Evolutionary conservation across 1,284 basidiomycete species (phyloP).

Genomic region (Mrakiaceae sp.): DNA sequence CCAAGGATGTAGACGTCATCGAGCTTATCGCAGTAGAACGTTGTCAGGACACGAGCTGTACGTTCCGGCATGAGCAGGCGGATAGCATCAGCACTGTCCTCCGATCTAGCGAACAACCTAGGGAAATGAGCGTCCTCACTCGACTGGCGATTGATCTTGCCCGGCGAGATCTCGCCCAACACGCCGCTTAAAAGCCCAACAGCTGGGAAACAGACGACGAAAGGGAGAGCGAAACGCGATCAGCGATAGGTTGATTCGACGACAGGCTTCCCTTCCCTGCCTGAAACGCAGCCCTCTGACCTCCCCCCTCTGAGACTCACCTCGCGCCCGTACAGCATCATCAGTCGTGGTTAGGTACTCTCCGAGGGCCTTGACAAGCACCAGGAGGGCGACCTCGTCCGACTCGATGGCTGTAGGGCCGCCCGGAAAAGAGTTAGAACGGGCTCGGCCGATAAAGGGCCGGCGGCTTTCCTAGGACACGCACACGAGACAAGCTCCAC

Average conservation of each 20-base stretch:
- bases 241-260: background rate
- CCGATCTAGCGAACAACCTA: background rate
- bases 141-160: constrained; percentile 66
- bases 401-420: constrained; percentile 48
- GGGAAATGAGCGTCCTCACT: constrained; percentile 42
- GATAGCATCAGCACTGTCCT: background rate
- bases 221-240: constrained; percentile 16
- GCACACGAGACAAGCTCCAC: constrained; percentile 12
- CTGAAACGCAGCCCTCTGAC: background rate
- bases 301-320: constrained; percentile 34
- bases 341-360: constrained; percentile 80
- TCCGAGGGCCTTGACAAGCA: constrained; percentile 75
- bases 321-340: constrained; percentile 64
- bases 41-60: constrained; percentile 63
- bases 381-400: constrained; percentile 53
- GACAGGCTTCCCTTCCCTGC: background rate
- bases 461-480: background rate
- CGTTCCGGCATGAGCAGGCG: background rate
- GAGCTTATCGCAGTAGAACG: constrained; percentile 77
- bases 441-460: background rate
- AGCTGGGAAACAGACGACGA: constrained; percentile 42
- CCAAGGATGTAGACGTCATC: constrained; percentile 72
- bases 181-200: constrained; percentile 60
- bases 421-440: background rate
- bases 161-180: constrained; percentile 48